These are phyloP conservation scores for Epichloe sibirici DNA, from an alignment of 2,329 filamentous ascomycete genomes.

Conservation along the genomic window DNA sequence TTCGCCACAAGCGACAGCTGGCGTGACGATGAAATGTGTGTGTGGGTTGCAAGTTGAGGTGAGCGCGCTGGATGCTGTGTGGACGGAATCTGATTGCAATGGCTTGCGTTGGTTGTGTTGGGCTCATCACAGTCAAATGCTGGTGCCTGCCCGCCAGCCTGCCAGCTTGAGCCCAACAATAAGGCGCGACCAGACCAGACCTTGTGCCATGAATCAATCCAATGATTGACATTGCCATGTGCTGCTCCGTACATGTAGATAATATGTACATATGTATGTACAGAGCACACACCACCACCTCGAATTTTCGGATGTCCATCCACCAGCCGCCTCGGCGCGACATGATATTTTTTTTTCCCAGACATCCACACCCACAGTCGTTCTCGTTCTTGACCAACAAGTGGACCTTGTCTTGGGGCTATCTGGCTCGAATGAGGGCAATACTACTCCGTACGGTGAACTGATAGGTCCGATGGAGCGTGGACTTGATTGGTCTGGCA, in stretches of 20 bases:
- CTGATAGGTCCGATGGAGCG: background rate
- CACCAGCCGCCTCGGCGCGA: background rate
- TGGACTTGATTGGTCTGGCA: background rate
- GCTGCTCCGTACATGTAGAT: background rate
- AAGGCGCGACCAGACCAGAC: too few relatives aligned
- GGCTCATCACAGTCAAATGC: too few relatives aligned
- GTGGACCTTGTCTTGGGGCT: background rate
- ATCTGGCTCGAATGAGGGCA: background rate
- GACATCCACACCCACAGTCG: background rate
- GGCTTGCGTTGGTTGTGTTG: too few relatives aligned
- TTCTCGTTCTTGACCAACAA: background rate
- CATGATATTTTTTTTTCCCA: background rate
- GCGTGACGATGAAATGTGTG: slow-evolving; percentile 1
- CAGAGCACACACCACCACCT: background rate
- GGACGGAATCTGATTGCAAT: background rate
- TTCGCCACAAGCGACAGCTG: background rate
- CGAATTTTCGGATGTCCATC: background rate
- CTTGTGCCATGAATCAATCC: background rate
- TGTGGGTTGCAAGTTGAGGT: background rate
- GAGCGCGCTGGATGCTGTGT: background rate
- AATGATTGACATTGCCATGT: background rate
- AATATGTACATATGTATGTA: too few relatives aligned
- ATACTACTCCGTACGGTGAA: background rate
- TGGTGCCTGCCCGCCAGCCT: too few relatives aligned
- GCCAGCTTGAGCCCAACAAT: too few relatives aligned